phyloP scores from a whole-genome alignment of 495 filamentous ascomycete genomes.

The Daldinia concentrica region DNA sequence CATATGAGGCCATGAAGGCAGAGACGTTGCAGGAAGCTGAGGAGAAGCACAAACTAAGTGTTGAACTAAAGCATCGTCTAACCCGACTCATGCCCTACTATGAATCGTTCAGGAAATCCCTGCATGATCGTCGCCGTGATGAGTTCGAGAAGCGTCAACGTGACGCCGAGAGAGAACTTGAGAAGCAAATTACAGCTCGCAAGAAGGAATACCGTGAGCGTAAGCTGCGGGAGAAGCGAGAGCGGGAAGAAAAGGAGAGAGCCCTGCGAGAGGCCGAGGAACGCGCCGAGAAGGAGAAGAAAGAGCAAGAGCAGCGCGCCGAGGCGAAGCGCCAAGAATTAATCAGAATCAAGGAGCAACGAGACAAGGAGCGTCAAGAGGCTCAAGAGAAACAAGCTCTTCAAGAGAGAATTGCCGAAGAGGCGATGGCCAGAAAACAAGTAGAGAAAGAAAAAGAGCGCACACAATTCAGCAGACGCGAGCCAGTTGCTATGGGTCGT shows the following conservation, averaged over 20 bases:
- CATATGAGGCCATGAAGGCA: conserved; percentile 79
- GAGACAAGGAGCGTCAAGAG: conserved; percentile 82
- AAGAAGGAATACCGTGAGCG: conserved; percentile 83
- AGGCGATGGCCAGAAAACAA: conserved; percentile 61
- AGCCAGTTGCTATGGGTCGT: conserved; percentile 46
- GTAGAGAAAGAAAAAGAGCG: conserved; percentile 56
- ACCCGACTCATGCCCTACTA: conserved; percentile 81
- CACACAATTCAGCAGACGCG: conserved; percentile 48
- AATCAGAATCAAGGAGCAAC: conserved; percentile 78
- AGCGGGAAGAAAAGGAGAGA: conserved; percentile 83
- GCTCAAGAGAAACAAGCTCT: conserved; percentile 58
- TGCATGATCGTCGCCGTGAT: conserved; percentile 86
- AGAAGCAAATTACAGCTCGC: conserved; percentile 86
- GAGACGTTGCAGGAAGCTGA: conserved; percentile 82
- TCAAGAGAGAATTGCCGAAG: conserved; percentile 62
- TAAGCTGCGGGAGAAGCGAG: conserved; percentile 76
- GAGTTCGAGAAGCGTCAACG: conserved; percentile 94
- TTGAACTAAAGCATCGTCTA: conserved; percentile 91
- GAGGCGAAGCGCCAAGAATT: conserved; percentile 70
- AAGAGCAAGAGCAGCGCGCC: conserved; percentile 78
- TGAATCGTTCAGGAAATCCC: conserved; percentile 78
- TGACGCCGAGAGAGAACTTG: conserved; percentile 86
- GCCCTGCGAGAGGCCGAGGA: conserved; percentile 84
- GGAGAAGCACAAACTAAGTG: conserved; percentile 84
- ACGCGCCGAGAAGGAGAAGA: conserved; percentile 76